Evolutionary conservation across 441 rosid species (phyloP), one percentile per base, ranked within the genome.

Genomic region (Adansonia rubrostipa): DNA sequence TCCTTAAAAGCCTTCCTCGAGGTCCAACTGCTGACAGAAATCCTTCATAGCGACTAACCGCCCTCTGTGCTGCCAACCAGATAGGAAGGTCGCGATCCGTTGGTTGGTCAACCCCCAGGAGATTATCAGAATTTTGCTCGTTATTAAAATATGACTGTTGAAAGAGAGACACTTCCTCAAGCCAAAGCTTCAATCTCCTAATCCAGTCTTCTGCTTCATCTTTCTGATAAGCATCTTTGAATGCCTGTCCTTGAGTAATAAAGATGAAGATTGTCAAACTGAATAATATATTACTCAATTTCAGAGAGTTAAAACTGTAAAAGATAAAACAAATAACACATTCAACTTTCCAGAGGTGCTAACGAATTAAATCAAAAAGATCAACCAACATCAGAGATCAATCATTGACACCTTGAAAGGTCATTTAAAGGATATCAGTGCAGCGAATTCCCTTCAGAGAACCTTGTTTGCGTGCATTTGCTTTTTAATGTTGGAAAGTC

Each of bases 41-140:
- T 71, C 97, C 97, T 84, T 94, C 92, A 77, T 93, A 96, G 65
- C 97, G 94, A 77, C 89, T 91, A 75, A 93, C 96, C 78, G 98
- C 99, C 80, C 86, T 96, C 89, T 92, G 93, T 78, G 99, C 97
- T 68, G 99, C 98, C 78, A 92, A 78, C 86, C 96, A 88, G 79
- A 96, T 91, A 50, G 97, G 98, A 71, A 96, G 97, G 50, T 91
- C 92, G 11, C 84, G 81, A 69, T 87, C 91, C 82, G 93, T 84
- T 80, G 84, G 81, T 74, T 87, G 86, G 62, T 86, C 92, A n/a
- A 75, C 81, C 64, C 73, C 88, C 76, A 77, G 80, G 20, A 81
- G 74, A 72, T 82, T 83, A 79, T 88, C 87, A 74, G 88, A 84
- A 24, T 79, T 82, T 78, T 89, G 86, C 71, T 83, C 84, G 66